Conservation (phyloP, 208 protist genomes). For the Trypanosoma rangeli region DNA sequence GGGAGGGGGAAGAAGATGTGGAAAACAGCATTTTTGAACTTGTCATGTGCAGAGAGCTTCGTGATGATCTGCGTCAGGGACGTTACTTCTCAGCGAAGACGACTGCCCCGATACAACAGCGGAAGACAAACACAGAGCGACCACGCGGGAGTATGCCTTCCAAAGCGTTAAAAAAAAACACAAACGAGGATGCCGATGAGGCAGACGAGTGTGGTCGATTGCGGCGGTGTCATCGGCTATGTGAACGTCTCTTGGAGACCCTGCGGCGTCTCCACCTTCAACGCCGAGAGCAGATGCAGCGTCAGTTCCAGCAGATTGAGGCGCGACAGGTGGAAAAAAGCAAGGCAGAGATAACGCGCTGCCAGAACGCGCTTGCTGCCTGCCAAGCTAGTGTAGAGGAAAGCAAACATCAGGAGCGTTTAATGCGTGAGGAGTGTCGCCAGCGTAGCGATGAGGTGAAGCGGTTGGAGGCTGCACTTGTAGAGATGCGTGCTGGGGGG, state of each 20-base stretch:
- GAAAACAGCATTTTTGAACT: conserved; percentile 15
- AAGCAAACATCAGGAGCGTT: conserved; percentile 6
- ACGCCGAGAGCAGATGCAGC: conserved; percentile 6
- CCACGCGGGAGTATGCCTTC: neutral
- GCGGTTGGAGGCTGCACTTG: conserved; percentile 11
- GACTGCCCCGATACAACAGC: neutral
- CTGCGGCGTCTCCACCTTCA: conserved; percentile 14
- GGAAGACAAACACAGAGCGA: neutral
- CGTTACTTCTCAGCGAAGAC: neutral
- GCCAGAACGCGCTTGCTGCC: conserved; percentile 29
- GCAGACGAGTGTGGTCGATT: conserved; percentile 8
- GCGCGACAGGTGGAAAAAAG: conserved; percentile 4
- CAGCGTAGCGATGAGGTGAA: conserved; percentile 23
- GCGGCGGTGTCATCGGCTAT: conserved; percentile 10
- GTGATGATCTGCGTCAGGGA: conserved; percentile 4
- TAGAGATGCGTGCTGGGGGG: conserved; percentile 5
- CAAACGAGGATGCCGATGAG: neutral
- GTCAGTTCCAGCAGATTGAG: conserved; percentile 1
- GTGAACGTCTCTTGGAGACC: conserved; percentile 16
- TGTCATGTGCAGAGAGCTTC: conserved; percentile 9
- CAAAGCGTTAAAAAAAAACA: neutral
- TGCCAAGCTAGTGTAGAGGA: conserved; percentile 33
- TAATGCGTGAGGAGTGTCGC: conserved; percentile 6
- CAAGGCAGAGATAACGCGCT: conserved; percentile 12
- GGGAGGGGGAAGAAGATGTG: conserved; percentile 15